Conservation (phyloP, 1,284 basidiomycete genomes). For the Athelia psychrophila region DNA sequence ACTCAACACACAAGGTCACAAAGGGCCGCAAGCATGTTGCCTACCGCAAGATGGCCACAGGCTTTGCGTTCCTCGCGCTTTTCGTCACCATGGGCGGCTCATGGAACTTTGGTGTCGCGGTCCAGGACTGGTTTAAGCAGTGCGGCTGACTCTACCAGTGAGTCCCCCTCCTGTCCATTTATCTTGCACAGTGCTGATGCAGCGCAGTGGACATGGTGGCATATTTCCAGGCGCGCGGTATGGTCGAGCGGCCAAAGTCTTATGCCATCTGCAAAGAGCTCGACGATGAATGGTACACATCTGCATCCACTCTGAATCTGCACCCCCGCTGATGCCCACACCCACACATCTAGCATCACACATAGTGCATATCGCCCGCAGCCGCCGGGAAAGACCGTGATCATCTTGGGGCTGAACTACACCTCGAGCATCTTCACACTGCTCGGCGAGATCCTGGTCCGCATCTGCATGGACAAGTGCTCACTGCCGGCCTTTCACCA, state of each 20-base stretch:
- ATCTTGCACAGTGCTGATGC: neutral
- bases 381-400: slow-evolving; percentile 77
- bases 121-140: slow-evolving; percentile 56
- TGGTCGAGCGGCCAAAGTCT: slow-evolving; percentile 83
- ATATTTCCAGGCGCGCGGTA: slow-evolving; percentile 75
- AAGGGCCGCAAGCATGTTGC: slow-evolving; percentile 83
- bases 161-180: slow-evolving; percentile 13
- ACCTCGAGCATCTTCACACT: slow-evolving; percentile 82
- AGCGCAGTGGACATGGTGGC: slow-evolving; percentile 48
- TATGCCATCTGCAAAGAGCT: slow-evolving; percentile 96
- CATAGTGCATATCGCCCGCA: slow-evolving; percentile 76
- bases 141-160: slow-evolving; percentile 58
- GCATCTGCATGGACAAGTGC: slow-evolving; percentile 80
- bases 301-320: slow-evolving; percentile 17
- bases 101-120: slow-evolving; percentile 58
- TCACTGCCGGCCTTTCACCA: slow-evolving; percentile 82
- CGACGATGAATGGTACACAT: too few species aligned
- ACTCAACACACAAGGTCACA: slow-evolving; percentile 54
- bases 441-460: slow-evolving; percentile 79
- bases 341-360: slow-evolving; percentile 77
- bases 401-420: slow-evolving; percentile 86
- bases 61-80: slow-evolving; percentile 72
- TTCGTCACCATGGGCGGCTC: slow-evolving; percentile 68
- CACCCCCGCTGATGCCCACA: slow-evolving; percentile 9
- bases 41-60: slow-evolving; percentile 74